These are phyloP conservation scores for Allium fistulosum DNA, from an alignment of 106 monocot genomes.

Conservation along the genomic window DNA sequence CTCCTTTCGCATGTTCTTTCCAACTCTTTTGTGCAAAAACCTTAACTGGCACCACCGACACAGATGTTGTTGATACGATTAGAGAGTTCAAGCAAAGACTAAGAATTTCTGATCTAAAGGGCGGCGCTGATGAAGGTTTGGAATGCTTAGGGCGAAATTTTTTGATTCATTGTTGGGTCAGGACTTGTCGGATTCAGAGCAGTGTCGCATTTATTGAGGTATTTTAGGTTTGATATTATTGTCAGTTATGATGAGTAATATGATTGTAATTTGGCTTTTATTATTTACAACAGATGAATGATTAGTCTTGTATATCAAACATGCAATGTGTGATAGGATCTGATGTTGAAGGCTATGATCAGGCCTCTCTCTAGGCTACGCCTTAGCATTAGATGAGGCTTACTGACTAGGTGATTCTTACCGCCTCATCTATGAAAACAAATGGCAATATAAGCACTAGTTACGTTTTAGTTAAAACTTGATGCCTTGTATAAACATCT, in stretches of 20 bases:
- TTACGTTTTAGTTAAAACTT: too few relatives aligned
- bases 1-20: neutral
- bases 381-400: too few relatives aligned
- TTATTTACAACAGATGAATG: constrained; percentile 59
- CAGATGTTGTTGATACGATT: constrained; percentile 24
- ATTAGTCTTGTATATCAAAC: constrained; percentile 91
- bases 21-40: constrained; percentile 38
- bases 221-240: neutral
- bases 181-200: constrained; percentile 80
- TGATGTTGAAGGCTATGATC: constrained; percentile 76
- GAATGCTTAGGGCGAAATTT: constrained; percentile 49
- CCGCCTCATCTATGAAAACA: too few relatives aligned
- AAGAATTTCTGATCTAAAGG: constrained; percentile 67
- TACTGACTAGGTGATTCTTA: too few relatives aligned
- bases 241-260: neutral
- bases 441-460: too few relatives aligned
- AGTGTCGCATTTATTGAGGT: constrained; percentile 95
- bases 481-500: too few relatives aligned
- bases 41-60: constrained; percentile 13
- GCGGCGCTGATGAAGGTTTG: constrained; percentile 57
- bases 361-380: constrained; percentile 14
- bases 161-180: constrained; percentile 70
- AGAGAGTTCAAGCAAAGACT: constrained; percentile 53
- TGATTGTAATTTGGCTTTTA: neutral
- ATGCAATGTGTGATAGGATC: constrained; percentile 88